Evolutionary conservation across 106 monocot genomes (phyloP).

Genomic region (Iris macrosiphon): DNA sequence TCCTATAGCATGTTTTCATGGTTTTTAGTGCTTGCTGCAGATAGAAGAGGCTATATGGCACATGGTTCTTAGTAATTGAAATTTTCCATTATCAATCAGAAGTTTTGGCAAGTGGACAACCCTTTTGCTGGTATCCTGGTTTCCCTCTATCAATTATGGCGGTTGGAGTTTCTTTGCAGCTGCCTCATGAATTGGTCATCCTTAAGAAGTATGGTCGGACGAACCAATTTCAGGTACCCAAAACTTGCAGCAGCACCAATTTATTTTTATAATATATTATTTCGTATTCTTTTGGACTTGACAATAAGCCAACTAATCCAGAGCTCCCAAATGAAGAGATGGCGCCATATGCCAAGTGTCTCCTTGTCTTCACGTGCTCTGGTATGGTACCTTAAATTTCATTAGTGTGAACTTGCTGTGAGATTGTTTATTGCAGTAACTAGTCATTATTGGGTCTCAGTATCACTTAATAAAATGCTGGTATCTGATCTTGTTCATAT

Average conservation of each 20-base stretch:
- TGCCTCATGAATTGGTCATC: slow-evolving; percentile 14
- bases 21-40: not conserved
- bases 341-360: slow-evolving; percentile 3
- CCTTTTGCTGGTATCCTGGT: not conserved
- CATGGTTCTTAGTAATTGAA: not conserved
- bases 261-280: not conserved
- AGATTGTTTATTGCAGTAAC: not conserved
- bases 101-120: not conserved
- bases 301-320: too few species aligned
- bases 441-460: not conserved
- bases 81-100: not conserved
- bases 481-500: too few species aligned
- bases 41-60: not conserved
- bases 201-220: not conserved
- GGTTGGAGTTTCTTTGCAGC: slow-evolving; percentile 19
- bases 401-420: not conserved
- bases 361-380: slow-evolving; percentile 20
- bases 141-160: slow-evolving; percentile 11
- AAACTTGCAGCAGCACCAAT: not conserved
- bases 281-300: not conserved
- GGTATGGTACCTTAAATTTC: slow-evolving; percentile 18
- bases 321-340: slow-evolving; percentile 22
- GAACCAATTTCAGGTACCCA: slow-evolving; percentile 13
- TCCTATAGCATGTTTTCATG: not conserved
- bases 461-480: not conserved